Conservation (phyloP, 2,329 filamentous ascomycete species). For the Nemania sp. region DNA sequence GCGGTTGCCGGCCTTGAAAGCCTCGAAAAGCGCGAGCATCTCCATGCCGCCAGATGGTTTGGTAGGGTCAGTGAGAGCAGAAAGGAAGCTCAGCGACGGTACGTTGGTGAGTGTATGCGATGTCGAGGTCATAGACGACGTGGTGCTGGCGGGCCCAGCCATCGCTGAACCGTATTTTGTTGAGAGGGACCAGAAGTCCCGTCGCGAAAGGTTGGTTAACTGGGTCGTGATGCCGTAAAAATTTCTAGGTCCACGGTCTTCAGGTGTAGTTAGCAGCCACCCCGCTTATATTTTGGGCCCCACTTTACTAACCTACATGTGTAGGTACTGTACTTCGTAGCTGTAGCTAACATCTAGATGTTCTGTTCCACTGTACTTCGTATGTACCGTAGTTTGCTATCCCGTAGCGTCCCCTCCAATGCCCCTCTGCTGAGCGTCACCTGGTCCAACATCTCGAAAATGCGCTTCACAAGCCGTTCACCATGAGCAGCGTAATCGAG, state of each 20-base stretch:
- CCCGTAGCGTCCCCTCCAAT: neutral
- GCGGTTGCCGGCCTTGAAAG: conserved; percentile 61
- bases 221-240: conserved; percentile 1
- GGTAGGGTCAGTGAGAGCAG: conserved; percentile 41
- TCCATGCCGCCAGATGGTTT: conserved; percentile 43
- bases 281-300: too few species aligned
- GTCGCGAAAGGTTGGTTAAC: conserved; percentile 10
- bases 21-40: conserved; percentile 57
- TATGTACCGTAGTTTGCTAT: neutral
- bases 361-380: neutral
- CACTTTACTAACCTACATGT: too few species aligned
- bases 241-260: too few species aligned
- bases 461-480: conserved; percentile 43
- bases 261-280: too few species aligned
- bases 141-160: conserved; percentile 50
- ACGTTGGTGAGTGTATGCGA: conserved; percentile 64
- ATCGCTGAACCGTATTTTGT: conserved; percentile 28
- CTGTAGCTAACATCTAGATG: neutral
- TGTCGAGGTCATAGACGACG: conserved; percentile 65
- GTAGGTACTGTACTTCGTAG: too few species aligned
- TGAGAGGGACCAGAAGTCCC: neutral
- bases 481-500: conserved; percentile 86
- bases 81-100: conserved; percentile 47
- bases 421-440: neutral
- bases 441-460: conserved; percentile 22